phyloP scores from a whole-genome alignment of 108 stramenopile species.

The Discostella stelligeroides region DNA sequence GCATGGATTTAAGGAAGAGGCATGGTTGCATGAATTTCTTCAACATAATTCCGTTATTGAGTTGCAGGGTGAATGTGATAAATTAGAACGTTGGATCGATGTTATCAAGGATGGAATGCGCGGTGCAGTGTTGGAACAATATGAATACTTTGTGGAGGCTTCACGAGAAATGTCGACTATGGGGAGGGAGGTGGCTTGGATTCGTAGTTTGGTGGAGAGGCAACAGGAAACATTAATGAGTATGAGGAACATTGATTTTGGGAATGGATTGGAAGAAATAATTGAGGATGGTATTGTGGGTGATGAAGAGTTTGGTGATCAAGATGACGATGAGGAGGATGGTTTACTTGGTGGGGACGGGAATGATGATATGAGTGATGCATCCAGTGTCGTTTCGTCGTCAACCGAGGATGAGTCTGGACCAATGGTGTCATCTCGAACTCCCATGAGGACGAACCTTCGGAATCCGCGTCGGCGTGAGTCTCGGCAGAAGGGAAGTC shows the following conservation, averaged over 20 bases:
- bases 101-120: slow-evolving; percentile 78
- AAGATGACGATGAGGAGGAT: slow-evolving; percentile 46
- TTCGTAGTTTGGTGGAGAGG: slow-evolving; percentile 70
- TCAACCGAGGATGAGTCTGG: slow-evolving; percentile 43
- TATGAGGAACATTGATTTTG: slow-evolving; percentile 89
- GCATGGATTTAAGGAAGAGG: slow-evolving; percentile 59
- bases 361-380: slow-evolving; percentile 28
- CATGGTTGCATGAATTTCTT: slow-evolving; percentile 76
- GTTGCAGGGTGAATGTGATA: slow-evolving; percentile 49
- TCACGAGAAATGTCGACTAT: slow-evolving; percentile 88
- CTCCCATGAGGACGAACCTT: slow-evolving; percentile 38
- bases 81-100: slow-evolving; percentile 75
- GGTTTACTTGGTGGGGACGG: slow-evolving; percentile 23
- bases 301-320: slow-evolving; percentile 45
- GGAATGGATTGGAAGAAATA: slow-evolving; percentile 41
- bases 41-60: slow-evolving; percentile 66
- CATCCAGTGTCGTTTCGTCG: slow-evolving; percentile 39
- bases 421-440: slow-evolving; percentile 6
- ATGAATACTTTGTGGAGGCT: slow-evolving; percentile 90
- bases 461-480: slow-evolving; percentile 8
- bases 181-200: slow-evolving; percentile 76
- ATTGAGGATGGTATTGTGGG: slow-evolving; percentile 43
- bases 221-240: slow-evolving; percentile 78
- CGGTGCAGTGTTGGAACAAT: slow-evolving; percentile 84
- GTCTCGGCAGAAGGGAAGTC: slow-evolving; percentile 21